Percentiles rank a stretch among this genome's conserved stretches.
Evolutionary conservation across 2,329 filamentous ascomycete species (phyloP).

Genomic region (Fusarium sp.): DNA sequence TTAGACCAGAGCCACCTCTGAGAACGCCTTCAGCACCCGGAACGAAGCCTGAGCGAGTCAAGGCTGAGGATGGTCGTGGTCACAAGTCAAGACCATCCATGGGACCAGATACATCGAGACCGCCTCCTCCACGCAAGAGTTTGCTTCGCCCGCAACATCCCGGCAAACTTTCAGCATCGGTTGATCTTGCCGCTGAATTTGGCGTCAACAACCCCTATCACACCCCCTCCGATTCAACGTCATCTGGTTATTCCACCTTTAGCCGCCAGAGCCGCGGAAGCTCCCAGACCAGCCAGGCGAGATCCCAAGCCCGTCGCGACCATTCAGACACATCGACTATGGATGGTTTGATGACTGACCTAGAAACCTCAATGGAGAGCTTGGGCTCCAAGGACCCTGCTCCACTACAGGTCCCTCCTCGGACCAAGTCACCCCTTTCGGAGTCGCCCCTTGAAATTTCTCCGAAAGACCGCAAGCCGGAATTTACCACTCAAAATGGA

Average conservation of each 20-base stretch:
- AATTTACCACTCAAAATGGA: slow-evolving; percentile 42
- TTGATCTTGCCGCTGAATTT: slow-evolving; percentile 71
- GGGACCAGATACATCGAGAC: slow-evolving; percentile 63
- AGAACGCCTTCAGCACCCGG: slow-evolving; percentile 64
- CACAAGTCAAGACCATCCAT: slow-evolving; percentile 56
- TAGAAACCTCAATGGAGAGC: slow-evolving; percentile 63
- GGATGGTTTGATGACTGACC: slow-evolving; percentile 66
- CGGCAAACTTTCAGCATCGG: slow-evolving; percentile 54
- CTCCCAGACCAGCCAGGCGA: slow-evolving; percentile 64
- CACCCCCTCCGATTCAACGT: slow-evolving; percentile 71
- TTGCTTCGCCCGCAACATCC: slow-evolving; percentile 57
- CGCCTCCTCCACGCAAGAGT: slow-evolving; percentile 65
- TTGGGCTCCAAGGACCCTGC: slow-evolving; percentile 46
- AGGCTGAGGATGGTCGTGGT: slow-evolving; percentile 42
- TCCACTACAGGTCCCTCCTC: slow-evolving; percentile 43
- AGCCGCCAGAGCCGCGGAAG: slow-evolving; percentile 71
- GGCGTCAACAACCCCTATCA: slow-evolving; percentile 74
- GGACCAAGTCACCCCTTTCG: slow-evolving; percentile 40
- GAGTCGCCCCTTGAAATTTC: slow-evolving; percentile 47
- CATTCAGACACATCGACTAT: slow-evolving; percentile 61
- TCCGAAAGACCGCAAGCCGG: slow-evolving; percentile 36
- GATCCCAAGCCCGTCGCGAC: slow-evolving; percentile 51
- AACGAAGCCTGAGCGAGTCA: slow-evolving; percentile 54
- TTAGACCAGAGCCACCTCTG: slow-evolving; percentile 52
- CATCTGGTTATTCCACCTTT: slow-evolving; percentile 72